Evolutionary conservation across 257 asterid genomes (phyloP), one percentile per base, ranked within the genome.

Genomic region (Solanum appendiculatum): DNA sequence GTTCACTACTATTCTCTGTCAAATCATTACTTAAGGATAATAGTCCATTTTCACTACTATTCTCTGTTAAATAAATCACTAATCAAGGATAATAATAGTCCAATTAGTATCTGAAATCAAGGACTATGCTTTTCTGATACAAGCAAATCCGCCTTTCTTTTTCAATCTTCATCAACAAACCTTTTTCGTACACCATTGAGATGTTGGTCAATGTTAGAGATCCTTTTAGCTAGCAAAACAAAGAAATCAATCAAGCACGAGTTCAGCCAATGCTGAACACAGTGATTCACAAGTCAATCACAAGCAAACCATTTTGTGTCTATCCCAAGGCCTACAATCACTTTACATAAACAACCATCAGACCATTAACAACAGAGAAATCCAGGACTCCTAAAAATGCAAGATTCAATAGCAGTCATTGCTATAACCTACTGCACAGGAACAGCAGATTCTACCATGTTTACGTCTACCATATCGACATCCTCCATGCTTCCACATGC

Each of bases 231-330:
- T 86, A 88, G 88, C 87, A 89, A 86, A 91, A 92, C 88, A 86
- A 92, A 94, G 88, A 27, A 77, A 89, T 23, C 82, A 84, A 85
- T 80, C 83, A 44, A 88, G 86, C 90, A 91, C 92, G 87, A 87
- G 87, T 89, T 94, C 98, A 94, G 96, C 94, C 94, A 86, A 84
- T 91, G 90, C 97, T 94, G 97, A 95, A 93, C 86, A 93, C 86
- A 86, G 90, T 75, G 91, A 54, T 86, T 86, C 86, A 87, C 91
- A 87, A 88, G 37, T 90, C 87, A 88, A 58, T 75, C 84, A 86
- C 88, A 90, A 80, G n/a, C 92, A 92, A 92, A 77, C 90, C 91
- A 74, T 34, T 73, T 63, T 86, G 85, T 82, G 86, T 86, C 86
- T 87, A 89, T 91, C 83, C 27, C 84, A 86, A 91, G 92, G 51